Conservation (phyloP, 306 rosid species). For the Ormosia semicastrata region DNA sequence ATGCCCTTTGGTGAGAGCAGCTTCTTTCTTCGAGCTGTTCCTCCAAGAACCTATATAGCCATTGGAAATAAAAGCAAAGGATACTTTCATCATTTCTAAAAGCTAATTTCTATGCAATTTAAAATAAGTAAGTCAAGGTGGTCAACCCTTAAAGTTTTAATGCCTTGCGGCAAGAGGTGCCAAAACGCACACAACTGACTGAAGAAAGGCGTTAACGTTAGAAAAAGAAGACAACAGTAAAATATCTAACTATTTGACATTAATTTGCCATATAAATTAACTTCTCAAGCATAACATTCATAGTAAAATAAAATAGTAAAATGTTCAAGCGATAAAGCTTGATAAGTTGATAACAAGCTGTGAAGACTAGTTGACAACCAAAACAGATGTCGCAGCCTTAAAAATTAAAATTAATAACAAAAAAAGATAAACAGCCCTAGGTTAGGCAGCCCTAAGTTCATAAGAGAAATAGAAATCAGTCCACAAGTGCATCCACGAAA, state of each 20-base stretch:
- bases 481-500: not conserved
- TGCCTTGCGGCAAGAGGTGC: not conserved
- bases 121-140: not conserved
- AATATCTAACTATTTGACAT: not conserved
- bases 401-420: not conserved
- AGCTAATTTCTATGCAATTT: not conserved
- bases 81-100: not conserved
- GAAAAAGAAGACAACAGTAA: not conserved
- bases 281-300: not conserved
- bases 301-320: not conserved
- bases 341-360: not conserved
- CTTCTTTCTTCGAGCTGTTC: slow-evolving; percentile 84
- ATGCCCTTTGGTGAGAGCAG: slow-evolving; percentile 89
- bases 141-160: not conserved
- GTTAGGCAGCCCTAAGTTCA: not conserved
- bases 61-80: not conserved
- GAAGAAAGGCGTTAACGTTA: not conserved
- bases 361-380: not conserved
- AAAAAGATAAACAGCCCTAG: not conserved
- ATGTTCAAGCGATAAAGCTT: not conserved
- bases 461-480: not conserved
- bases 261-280: not conserved
- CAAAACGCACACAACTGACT: not conserved
- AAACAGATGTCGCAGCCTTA: slow-evolving; percentile 7
- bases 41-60: slow-evolving; percentile 76